Conservation (phyloP, 345 rosid genomes). For the Geranium brycei region DNA sequence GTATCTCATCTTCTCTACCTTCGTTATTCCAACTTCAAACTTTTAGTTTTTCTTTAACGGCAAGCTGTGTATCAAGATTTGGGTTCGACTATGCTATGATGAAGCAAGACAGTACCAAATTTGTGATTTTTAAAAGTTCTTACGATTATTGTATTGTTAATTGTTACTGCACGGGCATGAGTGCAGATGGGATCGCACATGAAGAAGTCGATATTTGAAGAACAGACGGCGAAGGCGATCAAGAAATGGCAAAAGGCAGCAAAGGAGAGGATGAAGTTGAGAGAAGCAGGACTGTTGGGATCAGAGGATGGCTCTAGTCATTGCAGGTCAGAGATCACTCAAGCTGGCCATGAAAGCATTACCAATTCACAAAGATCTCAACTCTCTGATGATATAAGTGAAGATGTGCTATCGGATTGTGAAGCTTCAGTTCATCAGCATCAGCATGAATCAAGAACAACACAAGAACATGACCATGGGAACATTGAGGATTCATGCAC, state of each 20-base stretch:
- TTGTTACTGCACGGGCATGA: too few relatives aligned
- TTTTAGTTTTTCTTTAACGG: too few relatives aligned
- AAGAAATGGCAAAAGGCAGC: constrained; percentile 36
- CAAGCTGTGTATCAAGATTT: too few relatives aligned
- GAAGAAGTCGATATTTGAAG: constrained; percentile 44
- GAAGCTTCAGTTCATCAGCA: background rate
- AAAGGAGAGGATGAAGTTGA: constrained; percentile 19
- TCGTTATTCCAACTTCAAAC: too few relatives aligned
- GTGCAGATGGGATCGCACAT: constrained; percentile 63
- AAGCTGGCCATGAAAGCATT: background rate
- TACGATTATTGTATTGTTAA: background rate
- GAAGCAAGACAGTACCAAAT: too few relatives aligned
- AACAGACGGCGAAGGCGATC: constrained; percentile 44
- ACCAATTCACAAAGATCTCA: background rate
- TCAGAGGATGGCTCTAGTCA: too few relatives aligned
- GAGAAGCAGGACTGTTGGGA: constrained; percentile 5
- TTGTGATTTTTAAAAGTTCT: too few relatives aligned
- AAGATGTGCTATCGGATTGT: background rate
- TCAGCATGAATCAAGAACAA: background rate
- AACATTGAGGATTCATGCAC: background rate
- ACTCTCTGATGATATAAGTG: background rate
- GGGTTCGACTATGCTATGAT: too few relatives aligned
- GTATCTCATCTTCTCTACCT: constrained; percentile 2
- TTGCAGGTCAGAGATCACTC: background rate
- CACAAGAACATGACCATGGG: background rate